Evolutionary conservation across 2,329 filamentous ascomycete genomes (phyloP).

Genomic region (Geosmithia morbida): DNA sequence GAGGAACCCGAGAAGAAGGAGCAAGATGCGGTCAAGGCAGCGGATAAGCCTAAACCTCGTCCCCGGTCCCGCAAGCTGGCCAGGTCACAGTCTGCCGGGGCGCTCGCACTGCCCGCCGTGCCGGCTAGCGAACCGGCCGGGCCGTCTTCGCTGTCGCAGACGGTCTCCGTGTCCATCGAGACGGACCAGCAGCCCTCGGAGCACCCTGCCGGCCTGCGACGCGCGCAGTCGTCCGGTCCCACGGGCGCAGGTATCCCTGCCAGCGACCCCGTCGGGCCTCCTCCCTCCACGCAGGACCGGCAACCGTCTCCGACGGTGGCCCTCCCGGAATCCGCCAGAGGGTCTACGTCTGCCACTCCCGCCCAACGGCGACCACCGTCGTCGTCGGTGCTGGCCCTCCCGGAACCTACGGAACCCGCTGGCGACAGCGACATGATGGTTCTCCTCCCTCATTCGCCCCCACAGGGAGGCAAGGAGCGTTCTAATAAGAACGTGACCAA

Average conservation of each 20-base stretch:
- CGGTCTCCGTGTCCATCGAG: constrained; percentile 5
- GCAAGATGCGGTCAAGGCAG: not conserved
- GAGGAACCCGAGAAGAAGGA: not conserved
- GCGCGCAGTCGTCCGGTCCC: constrained; percentile 19
- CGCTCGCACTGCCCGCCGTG: constrained; percentile 18
- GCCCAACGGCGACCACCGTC: not conserved
- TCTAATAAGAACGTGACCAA: constrained; percentile 50
- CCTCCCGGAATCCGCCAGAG: not conserved
- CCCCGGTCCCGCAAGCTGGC: constrained; percentile 10
- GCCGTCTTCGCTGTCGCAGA: constrained; percentile 23
- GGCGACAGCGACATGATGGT: constrained; percentile 17
- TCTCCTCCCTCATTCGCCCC: constrained; percentile 19
- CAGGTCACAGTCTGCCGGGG: constrained; percentile 22
- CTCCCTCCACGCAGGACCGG: too few relatives aligned
- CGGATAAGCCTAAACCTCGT: constrained; percentile 1
- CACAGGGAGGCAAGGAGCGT: constrained; percentile 23
- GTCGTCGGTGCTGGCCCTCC: not conserved
- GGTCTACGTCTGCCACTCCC: not conserved
- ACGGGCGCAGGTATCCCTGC: constrained; percentile 24
- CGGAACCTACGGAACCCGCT: not conserved
- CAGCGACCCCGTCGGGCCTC: constrained; percentile 26
- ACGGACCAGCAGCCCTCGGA: constrained; percentile 5
- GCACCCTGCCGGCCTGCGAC: constrained; percentile 15
- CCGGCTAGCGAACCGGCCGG: constrained; percentile 35
- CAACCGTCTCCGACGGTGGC: not conserved